Evolutionary conservation across 1,139 yeast species (phyloP).

Genomic region (Saccharomyces hybrid): DNA sequence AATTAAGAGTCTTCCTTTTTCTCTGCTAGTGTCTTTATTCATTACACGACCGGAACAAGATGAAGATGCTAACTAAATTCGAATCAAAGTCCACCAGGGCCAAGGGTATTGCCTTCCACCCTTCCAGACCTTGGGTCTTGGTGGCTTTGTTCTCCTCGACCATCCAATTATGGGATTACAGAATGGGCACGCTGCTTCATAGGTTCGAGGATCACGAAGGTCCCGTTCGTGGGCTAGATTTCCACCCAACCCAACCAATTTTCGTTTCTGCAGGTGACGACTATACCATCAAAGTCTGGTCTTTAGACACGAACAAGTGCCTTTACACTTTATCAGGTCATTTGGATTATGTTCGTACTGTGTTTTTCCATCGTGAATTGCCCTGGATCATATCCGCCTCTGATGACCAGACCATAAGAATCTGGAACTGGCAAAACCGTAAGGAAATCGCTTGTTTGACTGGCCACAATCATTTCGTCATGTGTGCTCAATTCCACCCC

Average conservation of each 20-base stretch:
- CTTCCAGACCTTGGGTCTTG: constrained; percentile 87
- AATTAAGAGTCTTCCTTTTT: neutral
- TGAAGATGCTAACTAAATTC: constrained; percentile 97
- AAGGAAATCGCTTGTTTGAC: constrained; percentile 96
- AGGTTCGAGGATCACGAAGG: constrained; percentile 98
- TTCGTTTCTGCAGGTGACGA: constrained; percentile 98
- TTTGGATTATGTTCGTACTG: constrained; percentile 91
- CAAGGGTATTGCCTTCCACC: constrained; percentile 97
- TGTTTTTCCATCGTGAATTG: constrained; percentile 87
- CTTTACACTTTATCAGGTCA: constrained; percentile 89
- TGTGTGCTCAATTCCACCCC: constrained; percentile 98
- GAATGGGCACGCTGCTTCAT: constrained; percentile 97
- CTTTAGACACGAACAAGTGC: constrained; percentile 83
- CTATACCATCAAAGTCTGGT: constrained; percentile 93
- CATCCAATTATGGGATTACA: constrained; percentile 96
- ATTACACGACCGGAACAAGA: constrained; percentile 32
- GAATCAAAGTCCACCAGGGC: constrained; percentile 99
- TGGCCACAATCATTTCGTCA: constrained; percentile 97
- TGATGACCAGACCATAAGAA: constrained; percentile 96
- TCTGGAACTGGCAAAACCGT: constrained; percentile 99
- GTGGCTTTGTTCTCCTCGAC: constrained; percentile 93
- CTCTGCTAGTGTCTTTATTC: constrained; percentile 1
- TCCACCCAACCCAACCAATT: constrained; percentile 96
- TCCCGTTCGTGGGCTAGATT: constrained; percentile 90
- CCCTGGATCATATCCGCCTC: constrained; percentile 97